Evolutionary conservation across 2,329 filamentous ascomycete species (phyloP).

Genomic region (Diplodia seriata): DNA sequence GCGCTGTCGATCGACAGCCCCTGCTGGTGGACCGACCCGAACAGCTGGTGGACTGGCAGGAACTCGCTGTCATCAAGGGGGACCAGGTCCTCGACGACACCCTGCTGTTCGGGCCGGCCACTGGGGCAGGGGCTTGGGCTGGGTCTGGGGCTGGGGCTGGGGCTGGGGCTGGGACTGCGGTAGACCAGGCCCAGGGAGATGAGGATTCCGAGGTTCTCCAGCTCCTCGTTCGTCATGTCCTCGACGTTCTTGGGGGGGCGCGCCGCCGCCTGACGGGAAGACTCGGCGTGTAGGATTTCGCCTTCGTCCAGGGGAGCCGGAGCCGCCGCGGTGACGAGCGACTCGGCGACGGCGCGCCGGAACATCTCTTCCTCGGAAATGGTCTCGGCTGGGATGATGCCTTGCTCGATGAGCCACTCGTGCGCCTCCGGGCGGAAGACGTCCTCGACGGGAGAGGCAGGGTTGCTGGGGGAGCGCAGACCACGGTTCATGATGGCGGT

Average conservation of each 20-base stretch:
- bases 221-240: not conserved
- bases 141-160: too few species aligned
- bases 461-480: not conserved
- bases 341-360: too few species aligned
- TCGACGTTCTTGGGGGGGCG: not conserved
- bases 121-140: too few species aligned
- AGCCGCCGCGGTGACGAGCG: too few species aligned
- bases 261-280: not conserved
- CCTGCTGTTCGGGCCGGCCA: too few species aligned
- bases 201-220: not conserved
- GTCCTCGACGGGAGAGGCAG: not conserved
- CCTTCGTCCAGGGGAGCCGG: too few species aligned
- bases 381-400: too few species aligned
- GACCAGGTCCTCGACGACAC: not conserved
- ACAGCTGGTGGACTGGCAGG: not conserved
- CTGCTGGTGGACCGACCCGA: not conserved
- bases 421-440: not conserved
- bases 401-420: not conserved
- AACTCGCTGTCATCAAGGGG: not conserved
- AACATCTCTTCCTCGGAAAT: too few species aligned
- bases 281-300: too few species aligned
- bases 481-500: not conserved
- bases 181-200: not conserved
- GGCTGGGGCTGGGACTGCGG: not conserved
- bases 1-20: not conserved